phyloP scores from a whole-genome alignment of 192 early-diverging fungal genomes.

The Entomortierella parvispora region DNA sequence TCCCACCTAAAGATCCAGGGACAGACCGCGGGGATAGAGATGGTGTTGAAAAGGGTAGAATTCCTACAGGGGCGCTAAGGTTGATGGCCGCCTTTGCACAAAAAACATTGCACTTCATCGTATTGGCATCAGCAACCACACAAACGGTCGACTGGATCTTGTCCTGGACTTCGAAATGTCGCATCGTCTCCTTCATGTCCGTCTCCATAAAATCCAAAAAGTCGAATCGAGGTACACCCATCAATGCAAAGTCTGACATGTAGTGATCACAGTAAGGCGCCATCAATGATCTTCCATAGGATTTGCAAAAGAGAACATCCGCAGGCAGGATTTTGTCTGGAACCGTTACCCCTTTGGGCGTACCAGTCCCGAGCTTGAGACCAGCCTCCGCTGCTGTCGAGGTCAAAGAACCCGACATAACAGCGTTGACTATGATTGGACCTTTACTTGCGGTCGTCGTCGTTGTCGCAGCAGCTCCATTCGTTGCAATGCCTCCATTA shows the following conservation, averaged over 20 bases:
- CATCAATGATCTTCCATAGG: conserved; percentile 68
- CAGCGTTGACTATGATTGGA: no score
- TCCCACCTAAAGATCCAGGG: background rate
- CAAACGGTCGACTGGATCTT: conserved; percentile 34
- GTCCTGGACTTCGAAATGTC: conserved; percentile 47
- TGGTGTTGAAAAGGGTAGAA: conserved; percentile 17
- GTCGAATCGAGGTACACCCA: conserved; percentile 63
- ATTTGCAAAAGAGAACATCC: conserved; percentile 63
- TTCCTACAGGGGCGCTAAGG: conserved; percentile 7
- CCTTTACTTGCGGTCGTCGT: no score
- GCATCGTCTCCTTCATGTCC: conserved; percentile 53
- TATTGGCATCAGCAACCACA: conserved; percentile 58
- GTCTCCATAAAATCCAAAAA: conserved; percentile 56
- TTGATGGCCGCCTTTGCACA: conserved; percentile 15
- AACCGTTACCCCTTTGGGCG: background rate
- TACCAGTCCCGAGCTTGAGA: no score
- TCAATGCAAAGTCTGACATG: conserved; percentile 66
- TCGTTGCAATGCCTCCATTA: no score
- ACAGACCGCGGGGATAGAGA: background rate
- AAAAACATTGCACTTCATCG: conserved; percentile 45
- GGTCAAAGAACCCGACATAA: no score
- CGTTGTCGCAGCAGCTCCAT: background rate
- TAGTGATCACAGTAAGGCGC: conserved; percentile 61
- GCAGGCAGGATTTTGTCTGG: conserved; percentile 48
- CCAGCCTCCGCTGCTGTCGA: background rate